Conservation (phyloP, 1,139 yeast species). For the Debaryomycetaceae sp. region DNA sequence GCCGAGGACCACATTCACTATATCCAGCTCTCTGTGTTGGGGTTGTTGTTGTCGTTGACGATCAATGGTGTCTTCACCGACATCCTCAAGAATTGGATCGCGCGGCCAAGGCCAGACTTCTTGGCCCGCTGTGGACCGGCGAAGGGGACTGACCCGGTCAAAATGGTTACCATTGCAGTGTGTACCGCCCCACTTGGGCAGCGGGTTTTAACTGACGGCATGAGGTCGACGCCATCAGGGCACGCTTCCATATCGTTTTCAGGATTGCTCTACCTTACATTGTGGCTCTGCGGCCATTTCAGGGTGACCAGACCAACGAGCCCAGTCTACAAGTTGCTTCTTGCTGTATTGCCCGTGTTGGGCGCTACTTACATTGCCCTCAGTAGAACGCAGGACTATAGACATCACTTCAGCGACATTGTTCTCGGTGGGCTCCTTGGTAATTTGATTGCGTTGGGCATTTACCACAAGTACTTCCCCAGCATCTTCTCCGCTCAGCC, state of each 20-base stretch:
- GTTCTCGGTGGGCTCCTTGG: constrained; percentile 56
- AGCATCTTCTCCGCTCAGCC: constrained; percentile 5
- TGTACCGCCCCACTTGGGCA: constrained; percentile 43
- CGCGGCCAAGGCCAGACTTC: constrained; percentile 81
- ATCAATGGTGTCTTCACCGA: constrained; percentile 59
- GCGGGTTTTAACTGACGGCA: constrained; percentile 61
- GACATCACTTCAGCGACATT: constrained; percentile 74
- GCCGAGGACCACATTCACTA: constrained; percentile 12
- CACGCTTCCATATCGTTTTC: constrained; percentile 70
- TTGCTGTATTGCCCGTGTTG: constrained; percentile 15
- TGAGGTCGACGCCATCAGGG: constrained; percentile 80
- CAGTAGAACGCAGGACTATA: constrained; percentile 66
- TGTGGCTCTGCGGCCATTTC: constrained; percentile 63
- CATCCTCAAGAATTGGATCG: constrained; percentile 66
- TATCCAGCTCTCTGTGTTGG: constrained; percentile 23
- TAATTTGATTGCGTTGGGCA: constrained; percentile 38
- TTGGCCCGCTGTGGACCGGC: constrained; percentile 62
- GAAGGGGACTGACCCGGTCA: constrained; percentile 26
- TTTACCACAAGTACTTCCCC: constrained; percentile 50
- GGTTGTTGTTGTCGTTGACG: constrained; percentile 20
- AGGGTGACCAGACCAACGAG: constrained; percentile 18
- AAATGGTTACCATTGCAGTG: constrained; percentile 31
- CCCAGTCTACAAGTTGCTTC: constrained; percentile 14
- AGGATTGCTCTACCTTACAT: constrained; percentile 55
- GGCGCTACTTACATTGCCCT: constrained; percentile 52